Evolutionary conservation across 164 flowering plant species (phyloP).

Genomic region (Magnolia officinalis): DNA sequence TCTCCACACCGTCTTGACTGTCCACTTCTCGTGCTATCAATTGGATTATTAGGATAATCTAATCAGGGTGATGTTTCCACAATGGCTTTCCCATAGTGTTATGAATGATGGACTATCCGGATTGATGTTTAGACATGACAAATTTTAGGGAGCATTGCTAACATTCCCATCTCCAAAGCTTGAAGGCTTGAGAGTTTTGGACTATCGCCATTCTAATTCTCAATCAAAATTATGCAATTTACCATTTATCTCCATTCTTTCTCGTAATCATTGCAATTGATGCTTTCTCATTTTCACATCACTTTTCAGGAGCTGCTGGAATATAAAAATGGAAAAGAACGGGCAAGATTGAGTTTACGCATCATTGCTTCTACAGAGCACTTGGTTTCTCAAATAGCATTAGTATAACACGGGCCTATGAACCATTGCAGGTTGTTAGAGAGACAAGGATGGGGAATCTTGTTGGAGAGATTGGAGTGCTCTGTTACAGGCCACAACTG

Average conservation of each 20-base stretch:
- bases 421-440: constrained; percentile 51
- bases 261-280: background rate
- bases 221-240: no score
- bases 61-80: no score
- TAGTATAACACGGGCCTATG: background rate
- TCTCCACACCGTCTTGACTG: no score
- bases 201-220: no score
- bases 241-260: background rate
- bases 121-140: no score
- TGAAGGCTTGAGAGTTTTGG: no score
- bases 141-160: no score
- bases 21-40: no score
- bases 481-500: constrained; percentile 89
- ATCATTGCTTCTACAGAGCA: background rate
- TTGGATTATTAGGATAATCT: no score
- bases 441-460: constrained; percentile 69
- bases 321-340: constrained; percentile 62
- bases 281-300: constrained; percentile 2
- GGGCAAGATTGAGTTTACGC: constrained; percentile 32
- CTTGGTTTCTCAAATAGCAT: background rate
- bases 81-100: no score
- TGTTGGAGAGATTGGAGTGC: constrained; percentile 90
- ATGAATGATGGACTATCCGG: no score
- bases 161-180: no score
- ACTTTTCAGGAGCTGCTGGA: constrained; percentile 68